Conservation (phyloP, 345 rosid species). For the Aethionema arabicum region DNA sequence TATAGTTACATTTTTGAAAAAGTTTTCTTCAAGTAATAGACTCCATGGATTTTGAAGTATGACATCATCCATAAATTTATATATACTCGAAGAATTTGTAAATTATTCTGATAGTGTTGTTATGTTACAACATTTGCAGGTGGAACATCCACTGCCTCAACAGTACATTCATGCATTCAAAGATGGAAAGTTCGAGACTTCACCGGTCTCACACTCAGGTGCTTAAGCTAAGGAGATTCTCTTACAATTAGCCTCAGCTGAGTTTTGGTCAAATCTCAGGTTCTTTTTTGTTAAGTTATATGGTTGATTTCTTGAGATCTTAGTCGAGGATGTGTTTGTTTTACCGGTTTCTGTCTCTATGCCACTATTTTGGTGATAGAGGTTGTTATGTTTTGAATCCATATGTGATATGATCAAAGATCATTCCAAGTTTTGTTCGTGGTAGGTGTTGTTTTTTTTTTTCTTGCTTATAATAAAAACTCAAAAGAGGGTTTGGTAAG, state of each 20-base stretch:
- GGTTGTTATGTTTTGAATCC: conserved; percentile 4
- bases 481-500: background rate
- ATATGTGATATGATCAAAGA: conserved; percentile 10
- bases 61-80: background rate
- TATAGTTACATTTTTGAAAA: background rate
- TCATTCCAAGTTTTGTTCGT: conserved; percentile 18
- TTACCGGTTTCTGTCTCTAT: conserved; percentile 28
- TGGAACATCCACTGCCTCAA: conserved; percentile 87
- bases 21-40: too few species aligned
- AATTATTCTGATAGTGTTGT: conserved; percentile 9
- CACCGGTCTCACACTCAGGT: conserved; percentile 95
- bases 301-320: conserved; percentile 25
- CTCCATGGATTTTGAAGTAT: background rate
- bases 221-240: conserved; percentile 49
- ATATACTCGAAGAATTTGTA: conserved; percentile 2
- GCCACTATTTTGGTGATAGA: conserved; percentile 23
- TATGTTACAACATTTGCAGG: conserved; percentile 45
- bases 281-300: conserved; percentile 8
- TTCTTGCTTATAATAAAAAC: too few species aligned
- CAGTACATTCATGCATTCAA: conserved; percentile 65
- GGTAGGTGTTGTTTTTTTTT: conserved; percentile 9
- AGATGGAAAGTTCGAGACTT: conserved; percentile 74
- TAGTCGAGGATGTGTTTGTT: conserved; percentile 32
- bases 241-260: background rate
- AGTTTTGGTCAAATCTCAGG: conserved; percentile 28